These are phyloP conservation scores for Hymenoscyphus linearis DNA, from an alignment of 2,329 filamentous ascomycete genomes.

Conservation along the genomic window DNA sequence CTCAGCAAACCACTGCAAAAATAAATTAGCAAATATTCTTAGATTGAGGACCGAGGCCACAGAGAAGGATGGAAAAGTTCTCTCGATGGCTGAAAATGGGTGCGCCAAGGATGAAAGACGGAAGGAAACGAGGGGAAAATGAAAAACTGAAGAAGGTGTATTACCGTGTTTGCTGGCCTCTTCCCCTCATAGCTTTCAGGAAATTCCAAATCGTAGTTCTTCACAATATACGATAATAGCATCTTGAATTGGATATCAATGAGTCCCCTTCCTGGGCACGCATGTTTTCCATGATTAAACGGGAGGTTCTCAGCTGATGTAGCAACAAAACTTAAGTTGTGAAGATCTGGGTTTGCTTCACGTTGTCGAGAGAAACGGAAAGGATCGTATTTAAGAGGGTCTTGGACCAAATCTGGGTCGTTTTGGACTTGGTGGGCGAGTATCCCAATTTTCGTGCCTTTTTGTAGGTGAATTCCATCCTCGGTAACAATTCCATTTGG, in stretches of 20 bases:
- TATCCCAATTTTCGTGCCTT: not conserved
- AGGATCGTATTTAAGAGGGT: not conserved
- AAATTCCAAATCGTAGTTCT: slow-evolving; percentile 23
- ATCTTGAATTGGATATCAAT: slow-evolving; percentile 25
- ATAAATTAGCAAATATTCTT: no score
- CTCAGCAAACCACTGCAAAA: not conserved
- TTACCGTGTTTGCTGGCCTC: not conserved
- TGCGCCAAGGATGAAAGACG: no score
- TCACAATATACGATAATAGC: slow-evolving; percentile 16
- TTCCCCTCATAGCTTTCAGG: not conserved
- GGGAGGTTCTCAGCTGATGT: slow-evolving; percentile 14
- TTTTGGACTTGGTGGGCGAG: not conserved
- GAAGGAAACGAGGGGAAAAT: no score
- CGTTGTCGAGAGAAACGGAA: not conserved
- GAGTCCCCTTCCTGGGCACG: slow-evolving; percentile 29
- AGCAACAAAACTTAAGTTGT: slow-evolving; percentile 12
- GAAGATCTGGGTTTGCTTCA: not conserved
- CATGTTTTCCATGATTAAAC: slow-evolving; percentile 28
- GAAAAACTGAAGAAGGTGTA: no score
- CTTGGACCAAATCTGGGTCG: not conserved
- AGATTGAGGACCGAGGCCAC: no score
- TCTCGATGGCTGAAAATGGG: no score
- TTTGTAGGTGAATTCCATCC: not conserved
- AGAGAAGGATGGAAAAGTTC: no score
- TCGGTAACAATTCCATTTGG: not conserved